A percentile compares a stretch with the other conserved stretches of the same genome.
Conservation (phyloP, 163 green algal genomes). For the Trebouxiophyceae sp. region DNA sequence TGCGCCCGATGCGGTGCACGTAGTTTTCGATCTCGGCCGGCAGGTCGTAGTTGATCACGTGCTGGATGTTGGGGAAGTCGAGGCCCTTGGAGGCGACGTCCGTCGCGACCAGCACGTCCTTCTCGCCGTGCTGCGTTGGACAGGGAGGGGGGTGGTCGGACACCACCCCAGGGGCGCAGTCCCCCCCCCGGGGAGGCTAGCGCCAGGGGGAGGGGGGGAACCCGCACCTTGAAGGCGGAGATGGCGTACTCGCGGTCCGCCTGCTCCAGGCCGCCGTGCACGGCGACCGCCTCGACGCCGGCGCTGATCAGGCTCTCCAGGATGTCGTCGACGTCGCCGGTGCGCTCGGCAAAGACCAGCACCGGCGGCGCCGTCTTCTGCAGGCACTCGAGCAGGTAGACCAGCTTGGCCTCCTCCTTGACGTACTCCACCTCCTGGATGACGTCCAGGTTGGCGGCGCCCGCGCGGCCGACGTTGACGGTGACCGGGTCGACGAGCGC, state of each 20-base stretch:
- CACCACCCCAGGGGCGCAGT: no score
- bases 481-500: slow-evolving; percentile 89
- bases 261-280: slow-evolving; percentile 85
- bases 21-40: slow-evolving; percentile 98
- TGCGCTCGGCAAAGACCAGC: slow-evolving; percentile 97
- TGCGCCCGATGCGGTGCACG: slow-evolving; percentile 75
- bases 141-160: no score
- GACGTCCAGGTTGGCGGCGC: slow-evolving; percentile 93
- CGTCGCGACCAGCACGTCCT: slow-evolving; percentile 95
- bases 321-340: slow-evolving; percentile 90
- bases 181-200: no score
- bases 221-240: slow-evolving; percentile 43
- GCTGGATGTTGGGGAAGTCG: slow-evolving; percentile 83
- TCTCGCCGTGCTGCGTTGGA: slow-evolving; percentile 31
- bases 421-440: slow-evolving; percentile 99
- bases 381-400: slow-evolving; percentile 92
- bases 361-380: slow-evolving; percentile 98
- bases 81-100: slow-evolving; percentile 93
- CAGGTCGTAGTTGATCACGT: slow-evolving; percentile 99
- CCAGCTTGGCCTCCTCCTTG: slow-evolving; percentile 93
- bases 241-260: slow-evolving; percentile 86
- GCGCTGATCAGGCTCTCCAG: slow-evolving; percentile 93
- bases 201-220: background rate
- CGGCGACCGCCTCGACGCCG: slow-evolving; percentile 55
- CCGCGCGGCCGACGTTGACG: slow-evolving; percentile 93